A percentile compares a stretch with the other conserved stretches of the same genome.
These are phyloP conservation scores for Cryphonectria parasitica DNA, from an alignment of 2,329 filamentous ascomycete species.

Conservation along the genomic window DNA sequence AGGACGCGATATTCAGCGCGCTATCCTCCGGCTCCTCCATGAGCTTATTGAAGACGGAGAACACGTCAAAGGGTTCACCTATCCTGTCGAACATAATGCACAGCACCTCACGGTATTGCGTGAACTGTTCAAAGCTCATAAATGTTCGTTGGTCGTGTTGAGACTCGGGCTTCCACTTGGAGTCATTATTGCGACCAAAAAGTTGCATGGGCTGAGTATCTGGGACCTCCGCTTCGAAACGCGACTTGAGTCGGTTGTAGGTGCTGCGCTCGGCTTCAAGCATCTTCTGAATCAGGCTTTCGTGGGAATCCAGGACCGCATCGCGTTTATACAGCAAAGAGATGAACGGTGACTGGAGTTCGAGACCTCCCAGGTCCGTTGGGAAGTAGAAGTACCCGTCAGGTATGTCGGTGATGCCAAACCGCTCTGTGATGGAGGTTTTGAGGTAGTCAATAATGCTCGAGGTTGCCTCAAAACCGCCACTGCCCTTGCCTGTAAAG, in stretches of 20 bases:
- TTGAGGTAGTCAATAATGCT: slow-evolving; percentile 62
- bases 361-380: slow-evolving; percentile 49
- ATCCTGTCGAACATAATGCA: slow-evolving; percentile 34
- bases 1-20: slow-evolving; percentile 34
- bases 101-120: slow-evolving; percentile 46
- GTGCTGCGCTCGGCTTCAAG: slow-evolving; percentile 40
- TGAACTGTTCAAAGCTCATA: slow-evolving; percentile 50
- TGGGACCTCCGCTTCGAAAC: slow-evolving; percentile 39
- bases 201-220: background rate
- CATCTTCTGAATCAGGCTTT: slow-evolving; percentile 38
- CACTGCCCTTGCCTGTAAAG: slow-evolving; percentile 40
- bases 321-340: slow-evolving; percentile 45
- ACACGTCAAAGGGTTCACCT: slow-evolving; percentile 32
- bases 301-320: slow-evolving; percentile 37
- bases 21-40: slow-evolving; percentile 39
- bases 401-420: slow-evolving; percentile 48
- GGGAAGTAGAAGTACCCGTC: slow-evolving; percentile 54
- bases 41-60: slow-evolving; percentile 42
- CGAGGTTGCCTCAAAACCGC: slow-evolving; percentile 31
- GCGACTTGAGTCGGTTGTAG: slow-evolving; percentile 41
- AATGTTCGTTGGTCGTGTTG: slow-evolving; percentile 43
- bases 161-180: slow-evolving; percentile 38
- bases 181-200: slow-evolving; percentile 25
- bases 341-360: slow-evolving; percentile 51
- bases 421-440: slow-evolving; percentile 54